Percentiles rank a stretch among this genome's conserved stretches.
Conservation (phyloP, 495 filamentous ascomycete genomes). For the Schizothecium vesticola region DNA sequence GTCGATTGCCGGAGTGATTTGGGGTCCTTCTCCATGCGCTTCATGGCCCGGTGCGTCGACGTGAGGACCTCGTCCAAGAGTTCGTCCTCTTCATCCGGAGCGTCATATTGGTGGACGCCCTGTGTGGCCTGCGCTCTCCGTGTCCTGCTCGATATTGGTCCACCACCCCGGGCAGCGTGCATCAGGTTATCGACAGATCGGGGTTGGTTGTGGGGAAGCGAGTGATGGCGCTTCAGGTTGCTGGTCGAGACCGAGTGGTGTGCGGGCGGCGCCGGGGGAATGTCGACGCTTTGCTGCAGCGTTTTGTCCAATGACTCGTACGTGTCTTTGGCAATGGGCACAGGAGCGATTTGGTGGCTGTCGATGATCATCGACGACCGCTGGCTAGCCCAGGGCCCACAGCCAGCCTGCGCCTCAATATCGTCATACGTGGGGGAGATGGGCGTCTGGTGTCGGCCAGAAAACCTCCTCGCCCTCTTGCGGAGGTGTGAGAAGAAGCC, state of each 20-base stretch:
- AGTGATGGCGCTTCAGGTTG: conserved; percentile 63
- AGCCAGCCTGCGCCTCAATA: conserved; percentile 85
- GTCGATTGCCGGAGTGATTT: conserved; percentile 49
- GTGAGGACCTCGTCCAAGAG: conserved; percentile 74
- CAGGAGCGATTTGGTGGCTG: conserved; percentile 38
- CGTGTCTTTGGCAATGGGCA: conserved; percentile 49
- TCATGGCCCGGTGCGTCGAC: conserved; percentile 46
- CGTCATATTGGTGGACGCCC: conserved; percentile 81
- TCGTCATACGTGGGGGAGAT: conserved; percentile 73
- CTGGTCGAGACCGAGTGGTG: conserved; percentile 48
- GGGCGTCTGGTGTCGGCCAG: conserved; percentile 77
- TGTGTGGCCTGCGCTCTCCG: conserved; percentile 73
- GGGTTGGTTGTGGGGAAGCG: conserved; percentile 64
- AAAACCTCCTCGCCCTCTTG: conserved; percentile 88
- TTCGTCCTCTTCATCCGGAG: conserved; percentile 94
- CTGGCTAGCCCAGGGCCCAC: conserved; percentile 79
- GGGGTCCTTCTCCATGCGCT: conserved; percentile 45
- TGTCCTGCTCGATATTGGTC: conserved; percentile 76
- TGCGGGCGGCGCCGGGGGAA: conserved; percentile 50
- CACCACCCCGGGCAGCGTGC: conserved; percentile 45
- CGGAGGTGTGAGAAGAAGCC: conserved; percentile 97
- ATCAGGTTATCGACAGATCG: conserved; percentile 59
- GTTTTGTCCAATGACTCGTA: conserved; percentile 73
- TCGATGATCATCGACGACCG: conserved; percentile 82
- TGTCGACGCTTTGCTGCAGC: conserved; percentile 60